A percentile compares a stretch with the other conserved stretches of the same genome.
Evolutionary conservation across 352 stramenopile genomes (phyloP).

Genomic region (Globisporangium polare): DNA sequence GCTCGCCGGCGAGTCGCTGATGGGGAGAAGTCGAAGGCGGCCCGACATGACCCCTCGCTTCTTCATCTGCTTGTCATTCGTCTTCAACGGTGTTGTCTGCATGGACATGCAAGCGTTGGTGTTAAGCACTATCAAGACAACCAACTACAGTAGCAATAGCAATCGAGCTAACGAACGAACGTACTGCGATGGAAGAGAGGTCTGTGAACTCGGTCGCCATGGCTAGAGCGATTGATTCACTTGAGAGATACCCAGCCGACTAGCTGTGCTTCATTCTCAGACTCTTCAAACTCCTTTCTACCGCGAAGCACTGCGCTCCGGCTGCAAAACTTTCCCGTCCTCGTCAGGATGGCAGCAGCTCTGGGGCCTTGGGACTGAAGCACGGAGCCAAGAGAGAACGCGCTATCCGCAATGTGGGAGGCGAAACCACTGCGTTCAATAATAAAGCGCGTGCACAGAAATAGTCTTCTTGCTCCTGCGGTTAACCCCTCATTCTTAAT

Average conservation of each 20-base stretch:
- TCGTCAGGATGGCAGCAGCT: neutral
- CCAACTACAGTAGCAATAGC: neutral
- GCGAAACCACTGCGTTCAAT: conserved; percentile 2
- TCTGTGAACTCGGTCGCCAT: conserved; percentile 60
- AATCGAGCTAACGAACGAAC: too few species aligned
- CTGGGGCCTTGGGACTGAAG: neutral
- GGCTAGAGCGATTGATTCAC: neutral
- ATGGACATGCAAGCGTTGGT: neutral
- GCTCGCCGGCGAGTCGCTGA: conserved; percentile 30
- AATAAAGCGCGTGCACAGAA: neutral
- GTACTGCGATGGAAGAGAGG: conserved; percentile 35
- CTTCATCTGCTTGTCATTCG: conserved; percentile 37
- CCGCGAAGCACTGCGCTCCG: neutral
- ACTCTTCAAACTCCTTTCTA: neutral
- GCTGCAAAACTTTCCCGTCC: neutral
- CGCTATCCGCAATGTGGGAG: neutral
- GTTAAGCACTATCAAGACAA: neutral
- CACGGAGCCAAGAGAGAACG: neutral
- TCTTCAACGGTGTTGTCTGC: conserved; percentile 28
- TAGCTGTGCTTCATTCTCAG: conserved; percentile 10
- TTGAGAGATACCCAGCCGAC: neutral
- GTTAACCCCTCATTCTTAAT: too few species aligned
- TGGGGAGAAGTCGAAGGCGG: conserved; percentile 44
- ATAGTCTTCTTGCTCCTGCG: neutral
- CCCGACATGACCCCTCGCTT: conserved; percentile 42